These are phyloP conservation scores for Polytrichum commune DNA, from an alignment of 225 moss, liverwort and hornwort species.

Conservation along the genomic window DNA sequence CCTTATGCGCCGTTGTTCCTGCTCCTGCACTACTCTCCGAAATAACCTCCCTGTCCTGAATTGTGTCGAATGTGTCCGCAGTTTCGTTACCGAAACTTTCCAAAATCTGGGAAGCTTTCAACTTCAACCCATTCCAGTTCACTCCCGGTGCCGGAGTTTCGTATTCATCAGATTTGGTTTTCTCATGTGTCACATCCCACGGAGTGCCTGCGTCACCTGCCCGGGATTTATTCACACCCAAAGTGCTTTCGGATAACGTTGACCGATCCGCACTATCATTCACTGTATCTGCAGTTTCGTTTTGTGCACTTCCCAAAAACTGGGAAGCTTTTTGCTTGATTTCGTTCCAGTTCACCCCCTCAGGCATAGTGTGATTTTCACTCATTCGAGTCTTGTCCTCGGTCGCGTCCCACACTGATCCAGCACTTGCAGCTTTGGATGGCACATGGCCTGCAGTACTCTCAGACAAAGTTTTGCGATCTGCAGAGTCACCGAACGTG, in stretches of 20 bases:
- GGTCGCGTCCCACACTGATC: constrained; percentile 19
- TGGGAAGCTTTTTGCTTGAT: constrained; percentile 31
- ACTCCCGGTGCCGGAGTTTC: constrained; percentile 2
- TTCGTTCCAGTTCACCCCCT: constrained; percentile 13
- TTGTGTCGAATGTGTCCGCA: constrained; percentile 48
- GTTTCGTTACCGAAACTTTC: constrained; percentile 50
- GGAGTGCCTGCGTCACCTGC: constrained; percentile 9
- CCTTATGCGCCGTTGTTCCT: neutral
- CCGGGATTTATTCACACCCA: neutral
- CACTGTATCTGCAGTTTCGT: constrained; percentile 23
- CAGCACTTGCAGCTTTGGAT: neutral
- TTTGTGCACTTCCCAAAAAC: constrained; percentile 11
- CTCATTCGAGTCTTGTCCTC: constrained; percentile 12
- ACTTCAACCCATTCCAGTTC: constrained; percentile 25
- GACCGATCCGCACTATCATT: constrained; percentile 17
- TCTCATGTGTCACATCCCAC: constrained; percentile 28
- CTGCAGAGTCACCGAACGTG: constrained; percentile 22
- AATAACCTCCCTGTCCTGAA: constrained; percentile 22
- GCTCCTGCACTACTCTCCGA: constrained; percentile 17
- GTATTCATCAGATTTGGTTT: constrained; percentile 16
- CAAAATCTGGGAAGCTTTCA: constrained; percentile 35
- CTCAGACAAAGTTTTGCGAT: constrained; percentile 16
- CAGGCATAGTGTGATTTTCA: neutral
- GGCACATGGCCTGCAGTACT: constrained; percentile 17
- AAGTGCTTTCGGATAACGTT: constrained; percentile 25